Conservation (phyloP, 345 rosid species). For the Linum trigynum region DNA sequence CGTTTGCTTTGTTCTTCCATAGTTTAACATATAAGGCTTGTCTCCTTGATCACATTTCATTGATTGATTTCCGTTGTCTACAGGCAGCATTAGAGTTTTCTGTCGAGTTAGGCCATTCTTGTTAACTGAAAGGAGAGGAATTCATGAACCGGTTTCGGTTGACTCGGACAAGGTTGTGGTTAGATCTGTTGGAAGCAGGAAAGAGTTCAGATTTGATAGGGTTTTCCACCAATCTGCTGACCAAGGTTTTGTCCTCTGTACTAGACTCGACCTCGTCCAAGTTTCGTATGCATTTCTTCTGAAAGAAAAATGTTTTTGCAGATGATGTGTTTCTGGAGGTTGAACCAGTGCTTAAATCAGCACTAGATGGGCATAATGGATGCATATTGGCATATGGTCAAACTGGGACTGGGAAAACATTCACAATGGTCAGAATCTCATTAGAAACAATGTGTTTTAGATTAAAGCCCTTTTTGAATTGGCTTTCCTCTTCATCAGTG, state of each 20-base stretch:
- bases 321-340: slow-evolving; percentile 75
- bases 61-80: slow-evolving; percentile 16
- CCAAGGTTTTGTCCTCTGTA: slow-evolving; percentile 49
- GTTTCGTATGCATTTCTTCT: neutral
- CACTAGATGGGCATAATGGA: slow-evolving; percentile 83
- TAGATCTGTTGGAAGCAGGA: slow-evolving; percentile 42
- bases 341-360: slow-evolving; percentile 74
- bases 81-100: slow-evolving; percentile 82
- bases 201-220: slow-evolving; percentile 70
- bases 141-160: slow-evolving; percentile 38
- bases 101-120: slow-evolving; percentile 67
- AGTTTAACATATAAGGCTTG: neutral
- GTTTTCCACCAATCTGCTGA: slow-evolving; percentile 50
- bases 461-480: neutral
- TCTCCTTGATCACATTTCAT: neutral
- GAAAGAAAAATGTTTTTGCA: slow-evolving; percentile 27
- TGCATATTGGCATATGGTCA: slow-evolving; percentile 90
- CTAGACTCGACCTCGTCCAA: no score
- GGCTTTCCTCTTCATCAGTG: neutral
- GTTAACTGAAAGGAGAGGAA: slow-evolving; percentile 33
- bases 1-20: neutral
- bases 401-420: slow-evolving; percentile 94
- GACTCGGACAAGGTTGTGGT: slow-evolving; percentile 39
- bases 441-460: neutral
- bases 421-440: slow-evolving; percentile 58